phyloP scores from a whole-genome alignment of 306 rosid genomes.

The Castanospermum australe region DNA sequence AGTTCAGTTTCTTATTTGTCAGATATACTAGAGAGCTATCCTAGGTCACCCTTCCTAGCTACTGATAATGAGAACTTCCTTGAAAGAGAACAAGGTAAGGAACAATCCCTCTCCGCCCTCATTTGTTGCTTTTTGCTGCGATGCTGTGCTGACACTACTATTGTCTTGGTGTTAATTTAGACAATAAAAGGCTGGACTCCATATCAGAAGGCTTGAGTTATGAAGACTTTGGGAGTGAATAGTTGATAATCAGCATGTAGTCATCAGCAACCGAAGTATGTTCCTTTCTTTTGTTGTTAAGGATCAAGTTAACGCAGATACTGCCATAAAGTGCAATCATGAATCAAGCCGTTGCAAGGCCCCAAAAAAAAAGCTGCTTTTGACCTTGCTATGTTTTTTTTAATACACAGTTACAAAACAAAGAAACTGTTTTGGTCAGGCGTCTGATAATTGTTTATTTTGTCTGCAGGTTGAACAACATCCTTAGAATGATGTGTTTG shows the following conservation, averaged over 20 bases:
- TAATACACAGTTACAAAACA: not conserved
- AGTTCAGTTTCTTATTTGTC: conserved; percentile 28
- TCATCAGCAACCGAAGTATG: conserved; percentile 26
- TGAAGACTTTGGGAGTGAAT: conserved; percentile 88
- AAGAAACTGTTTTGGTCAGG: not conserved
- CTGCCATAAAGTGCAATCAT: not conserved
- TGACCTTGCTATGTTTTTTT: not conserved
- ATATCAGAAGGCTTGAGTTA: conserved; percentile 83
- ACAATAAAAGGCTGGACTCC: conserved; percentile 71
- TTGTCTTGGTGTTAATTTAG: conserved; percentile 39
- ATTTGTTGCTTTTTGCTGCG: conserved; percentile 15
- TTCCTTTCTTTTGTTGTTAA: not conserved
- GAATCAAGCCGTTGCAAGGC: not conserved
- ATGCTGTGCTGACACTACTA: conserved; percentile 14
- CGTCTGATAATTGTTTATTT: conserved; percentile 5
- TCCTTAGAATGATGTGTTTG: conserved; percentile 32
- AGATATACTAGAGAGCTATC: conserved; percentile 86
- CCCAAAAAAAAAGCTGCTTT: not conserved
- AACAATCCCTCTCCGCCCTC: not conserved
- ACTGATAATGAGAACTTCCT: conserved; percentile 66
- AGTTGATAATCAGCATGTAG: conserved; percentile 37
- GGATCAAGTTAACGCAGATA: conserved; percentile 3
- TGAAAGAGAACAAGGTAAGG: conserved; percentile 76
- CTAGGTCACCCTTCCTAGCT: conserved; percentile 68
- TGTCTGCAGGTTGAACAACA: conserved; percentile 52